These are phyloP conservation scores for Psilocybe subaeruginosa DNA, from an alignment of 768 basidiomycete species.

Conservation along the genomic window DNA sequence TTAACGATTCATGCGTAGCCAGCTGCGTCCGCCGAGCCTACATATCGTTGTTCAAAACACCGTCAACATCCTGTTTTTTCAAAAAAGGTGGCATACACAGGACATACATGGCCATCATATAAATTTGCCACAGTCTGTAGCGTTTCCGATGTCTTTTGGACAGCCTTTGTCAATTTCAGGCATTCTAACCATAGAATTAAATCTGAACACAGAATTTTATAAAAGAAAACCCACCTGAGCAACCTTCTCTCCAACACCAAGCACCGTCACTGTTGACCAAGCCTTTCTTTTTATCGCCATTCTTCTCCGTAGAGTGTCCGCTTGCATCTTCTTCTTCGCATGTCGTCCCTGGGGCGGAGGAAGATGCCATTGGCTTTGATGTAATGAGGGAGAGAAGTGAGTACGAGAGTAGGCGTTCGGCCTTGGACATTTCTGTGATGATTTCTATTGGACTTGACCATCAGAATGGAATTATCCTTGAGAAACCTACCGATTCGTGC, in stretches of 20 bases:
- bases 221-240: constrained; percentile 50
- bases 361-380: constrained; percentile 58
- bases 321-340: constrained; percentile 48
- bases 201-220: neutral
- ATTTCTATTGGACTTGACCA: neutral
- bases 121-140: constrained; percentile 77
- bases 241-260: constrained; percentile 87
- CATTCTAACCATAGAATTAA: constrained; percentile 52
- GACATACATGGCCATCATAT: constrained; percentile 75
- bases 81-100: neutral
- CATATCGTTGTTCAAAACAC: neutral
- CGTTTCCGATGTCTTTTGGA: constrained; percentile 76
- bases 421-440: constrained; percentile 74
- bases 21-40: constrained; percentile 78
- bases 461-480: neutral
- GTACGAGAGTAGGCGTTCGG: constrained; percentile 74
- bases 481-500: constrained; percentile 59
- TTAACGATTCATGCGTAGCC: constrained; percentile 74
- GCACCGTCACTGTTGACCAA: constrained; percentile 73
- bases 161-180: constrained; percentile 74
- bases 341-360: constrained; percentile 47
- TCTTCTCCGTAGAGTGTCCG: constrained; percentile 25
- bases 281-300: constrained; percentile 49
- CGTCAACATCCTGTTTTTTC: neutral
- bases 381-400: constrained; percentile 77